phyloP scores from a whole-genome alignment of 805 yeast genomes.

The Candida chilensis region DNA sequence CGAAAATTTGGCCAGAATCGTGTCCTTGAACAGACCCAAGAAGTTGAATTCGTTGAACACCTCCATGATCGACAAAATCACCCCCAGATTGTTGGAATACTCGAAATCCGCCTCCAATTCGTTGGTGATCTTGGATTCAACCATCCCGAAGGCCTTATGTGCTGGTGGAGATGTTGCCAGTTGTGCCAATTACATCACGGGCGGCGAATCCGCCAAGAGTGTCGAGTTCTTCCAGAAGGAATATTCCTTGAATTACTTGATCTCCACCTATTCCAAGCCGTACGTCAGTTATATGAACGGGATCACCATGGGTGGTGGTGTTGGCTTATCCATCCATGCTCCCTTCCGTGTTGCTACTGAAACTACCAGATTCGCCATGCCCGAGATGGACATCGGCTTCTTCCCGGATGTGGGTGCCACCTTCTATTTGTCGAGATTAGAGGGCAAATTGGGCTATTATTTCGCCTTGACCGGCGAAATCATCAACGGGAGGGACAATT shows the following conservation, averaged over 20 bases:
- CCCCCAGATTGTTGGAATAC: slow-evolving; percentile 70
- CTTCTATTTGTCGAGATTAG: slow-evolving; percentile 76
- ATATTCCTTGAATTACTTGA: slow-evolving; percentile 69
- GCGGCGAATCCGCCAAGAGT: slow-evolving; percentile 37
- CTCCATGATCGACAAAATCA: slow-evolving; percentile 64
- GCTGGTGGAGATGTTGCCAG: slow-evolving; percentile 95
- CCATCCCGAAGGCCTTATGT: slow-evolving; percentile 66
- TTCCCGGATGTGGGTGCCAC: slow-evolving; percentile 95
- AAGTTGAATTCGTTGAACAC: slow-evolving; percentile 81
- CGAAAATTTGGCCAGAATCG: slow-evolving; percentile 57
- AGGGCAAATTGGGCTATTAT: slow-evolving; percentile 78
- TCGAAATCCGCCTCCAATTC: slow-evolving; percentile 59
- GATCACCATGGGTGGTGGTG: slow-evolving; percentile 97
- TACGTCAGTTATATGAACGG: slow-evolving; percentile 83
- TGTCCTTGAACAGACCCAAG: slow-evolving; percentile 69
- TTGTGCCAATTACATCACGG: slow-evolving; percentile 53
- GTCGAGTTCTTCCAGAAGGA: slow-evolving; percentile 68
- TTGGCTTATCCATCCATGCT: slow-evolving; percentile 82
- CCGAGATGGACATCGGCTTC: slow-evolving; percentile 94
- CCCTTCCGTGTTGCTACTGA: slow-evolving; percentile 94
- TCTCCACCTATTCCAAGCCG: slow-evolving; percentile 83
- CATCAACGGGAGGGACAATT: slow-evolving; percentile 71
- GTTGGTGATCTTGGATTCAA: slow-evolving; percentile 59
- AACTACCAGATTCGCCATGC: slow-evolving; percentile 90
- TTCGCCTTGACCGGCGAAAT: slow-evolving; percentile 81